These are phyloP conservation scores for Megacollybia platyphylla DNA, from an alignment of 1,284 basidiomycete species.

Conservation along the genomic window DNA sequence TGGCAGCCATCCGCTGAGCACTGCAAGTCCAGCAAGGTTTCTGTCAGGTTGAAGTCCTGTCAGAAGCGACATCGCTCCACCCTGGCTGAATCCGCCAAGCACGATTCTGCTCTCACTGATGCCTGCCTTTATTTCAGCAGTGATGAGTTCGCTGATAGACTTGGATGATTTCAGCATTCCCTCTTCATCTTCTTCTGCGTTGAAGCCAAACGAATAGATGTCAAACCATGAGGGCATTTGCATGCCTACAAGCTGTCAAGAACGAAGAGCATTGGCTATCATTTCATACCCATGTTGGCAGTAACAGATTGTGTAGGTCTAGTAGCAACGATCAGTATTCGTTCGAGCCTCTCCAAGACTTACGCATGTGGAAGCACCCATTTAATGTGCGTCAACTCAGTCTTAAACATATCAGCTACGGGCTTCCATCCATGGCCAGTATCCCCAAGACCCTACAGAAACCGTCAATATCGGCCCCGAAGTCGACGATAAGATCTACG, in stretches of 20 bases:
- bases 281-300: constrained; percentile 49
- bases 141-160: constrained; percentile 58
- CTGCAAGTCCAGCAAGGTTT: constrained; percentile 62
- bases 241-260: constrained; percentile 5
- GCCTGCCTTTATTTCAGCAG: constrained; percentile 62
- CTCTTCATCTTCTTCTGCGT: constrained; percentile 55
- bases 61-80: constrained; percentile 68
- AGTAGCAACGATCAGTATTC: constrained; percentile 6
- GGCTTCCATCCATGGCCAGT: constrained; percentile 68
- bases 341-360: constrained; percentile 13
- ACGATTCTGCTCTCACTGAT: constrained; percentile 57
- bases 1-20: constrained; percentile 71
- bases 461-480: constrained; percentile 1
- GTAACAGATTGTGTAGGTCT: constrained; percentile 49
- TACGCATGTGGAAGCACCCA: constrained; percentile 75
- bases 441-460: constrained; percentile 58
- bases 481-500: constrained; percentile 28
- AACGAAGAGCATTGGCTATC: constrained; percentile 55
- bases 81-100: constrained; percentile 84
- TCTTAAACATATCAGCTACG: constrained; percentile 50
- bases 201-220: constrained; percentile 54
- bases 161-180: constrained; percentile 59
- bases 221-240: constrained; percentile 50
- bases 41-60: constrained; percentile 57
- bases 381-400: constrained; percentile 62